A percentile compares a stretch with the other conserved stretches of the same genome.
phyloP scores from a whole-genome alignment of 192 early-diverging fungal genomes.

The Glomus cerebriforme region DNA sequence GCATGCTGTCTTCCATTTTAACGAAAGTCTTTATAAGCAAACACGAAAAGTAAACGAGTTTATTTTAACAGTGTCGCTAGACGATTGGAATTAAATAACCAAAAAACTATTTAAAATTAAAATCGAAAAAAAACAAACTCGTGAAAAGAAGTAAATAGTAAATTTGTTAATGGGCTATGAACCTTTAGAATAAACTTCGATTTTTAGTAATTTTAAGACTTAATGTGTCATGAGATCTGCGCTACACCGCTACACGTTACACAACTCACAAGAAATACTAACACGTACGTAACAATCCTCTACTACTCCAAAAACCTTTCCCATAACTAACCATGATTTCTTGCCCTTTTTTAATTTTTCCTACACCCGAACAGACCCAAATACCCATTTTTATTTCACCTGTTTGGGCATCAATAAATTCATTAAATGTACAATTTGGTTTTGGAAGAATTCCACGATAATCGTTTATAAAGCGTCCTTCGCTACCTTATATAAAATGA shows the following conservation, averaged over 20 bases:
- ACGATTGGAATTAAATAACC: no score
- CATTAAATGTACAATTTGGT: conserved; percentile 16
- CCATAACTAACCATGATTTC: conserved; percentile 28
- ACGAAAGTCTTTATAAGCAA: background rate
- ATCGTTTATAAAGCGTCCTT: conserved; percentile 30
- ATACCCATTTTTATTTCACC: conserved; percentile 26
- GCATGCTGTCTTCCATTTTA: conserved; percentile 14
- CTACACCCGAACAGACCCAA: conserved; percentile 15
- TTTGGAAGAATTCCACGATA: conserved; percentile 13
- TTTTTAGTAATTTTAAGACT: background rate
- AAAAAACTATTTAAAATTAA: no score
- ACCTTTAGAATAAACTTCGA: background rate
- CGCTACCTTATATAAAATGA: background rate
- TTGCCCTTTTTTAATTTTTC: conserved; percentile 32
- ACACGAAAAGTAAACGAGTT: background rate
- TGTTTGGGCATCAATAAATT: conserved; percentile 19
- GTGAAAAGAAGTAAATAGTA: no score
- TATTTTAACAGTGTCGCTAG: background rate
- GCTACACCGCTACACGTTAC: no score
- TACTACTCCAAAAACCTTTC: conserved; percentile 20
- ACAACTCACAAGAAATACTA: no score
- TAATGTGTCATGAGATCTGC: background rate
- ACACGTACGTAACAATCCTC: background rate
- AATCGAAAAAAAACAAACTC: no score
- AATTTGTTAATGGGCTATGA: no score